Base-by-base conservation (phyloP, 768 basidiomycete genomes). In the Mycena olivaceomarginata region DNA sequence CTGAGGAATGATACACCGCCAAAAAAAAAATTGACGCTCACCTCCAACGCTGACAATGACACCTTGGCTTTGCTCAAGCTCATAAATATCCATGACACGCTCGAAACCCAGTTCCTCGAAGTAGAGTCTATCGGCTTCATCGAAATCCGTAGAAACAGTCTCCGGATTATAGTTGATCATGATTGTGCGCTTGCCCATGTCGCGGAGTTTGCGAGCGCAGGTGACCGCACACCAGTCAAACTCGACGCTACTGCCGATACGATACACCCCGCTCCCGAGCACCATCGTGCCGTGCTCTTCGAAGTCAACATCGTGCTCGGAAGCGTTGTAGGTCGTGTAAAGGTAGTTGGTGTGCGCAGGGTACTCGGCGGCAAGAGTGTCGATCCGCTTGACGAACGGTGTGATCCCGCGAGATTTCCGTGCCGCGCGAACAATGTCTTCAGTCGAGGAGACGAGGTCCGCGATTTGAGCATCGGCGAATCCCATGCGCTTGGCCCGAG, bases 221-320 rank as follows among this genome's bases (percentile, higher is more conserved):
- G 98, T 99, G 53, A 99, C 98, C n/a, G 98, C 98, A 85, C 98
- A 99, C 98, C 98, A 99, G 85, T 99, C 98, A 84, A 99, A 99
- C 89, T 99, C 98, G 83, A 99, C 98, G 79, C 96, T 97, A 85
- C 95, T 97, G 62, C 98, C 98, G 80, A 99, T 99, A 75, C 98
- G 94, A 87, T 99, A 99, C 25, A 99, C 98, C 81, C 98, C 98
- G 75, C 95, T 96, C 37, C 98, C 98, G 31, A 99, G 93, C 31
- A 99, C 98, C 96, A 99, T 98, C n/a, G 97, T 99, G 57, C 98
- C 98, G 80, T 98, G 93, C 81, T 99, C 98, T 82, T 98, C 90
- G 83, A 99, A 99, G 25, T 96, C 92, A 83, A 99, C 94, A 82
- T 99, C 98, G 80, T 99, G 98, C 77, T 94, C 92, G 0, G 96